These are phyloP conservation scores for Lathyrus oleraceus DNA, from an alignment of 306 rosid species.

Conservation along the genomic window DNA sequence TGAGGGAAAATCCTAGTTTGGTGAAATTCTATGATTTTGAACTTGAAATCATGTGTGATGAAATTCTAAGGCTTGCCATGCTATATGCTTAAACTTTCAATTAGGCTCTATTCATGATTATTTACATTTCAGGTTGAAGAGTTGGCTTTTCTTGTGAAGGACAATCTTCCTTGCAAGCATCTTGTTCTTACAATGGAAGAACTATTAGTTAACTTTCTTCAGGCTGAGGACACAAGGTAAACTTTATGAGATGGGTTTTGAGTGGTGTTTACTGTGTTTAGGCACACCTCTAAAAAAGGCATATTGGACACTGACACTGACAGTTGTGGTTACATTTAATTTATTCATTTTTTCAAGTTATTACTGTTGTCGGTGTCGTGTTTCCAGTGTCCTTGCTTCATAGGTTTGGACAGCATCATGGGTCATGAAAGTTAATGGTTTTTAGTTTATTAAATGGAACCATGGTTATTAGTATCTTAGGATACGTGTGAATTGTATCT, in stretches of 20 bases:
- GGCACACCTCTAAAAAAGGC: no score
- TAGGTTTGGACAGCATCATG: no score
- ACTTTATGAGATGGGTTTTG: conserved; percentile 31
- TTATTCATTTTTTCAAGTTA: no score
- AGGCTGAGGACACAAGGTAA: conserved; percentile 77
- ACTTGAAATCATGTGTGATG: no score
- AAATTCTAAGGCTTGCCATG: neutral
- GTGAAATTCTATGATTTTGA: conserved; percentile 7
- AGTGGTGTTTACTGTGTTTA: conserved; percentile 25
- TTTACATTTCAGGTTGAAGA: conserved; percentile 81
- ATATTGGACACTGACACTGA: no score
- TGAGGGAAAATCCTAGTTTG: neutral
- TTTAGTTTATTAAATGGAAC: neutral
- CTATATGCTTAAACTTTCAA: conserved; percentile 19
- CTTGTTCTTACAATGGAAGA: conserved; percentile 94
- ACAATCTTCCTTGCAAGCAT: conserved; percentile 95
- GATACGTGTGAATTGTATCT: neutral
- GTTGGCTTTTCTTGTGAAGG: conserved; percentile 92
- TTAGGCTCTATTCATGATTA: neutral
- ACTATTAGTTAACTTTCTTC: conserved; percentile 73
- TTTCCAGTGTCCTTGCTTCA: no score
- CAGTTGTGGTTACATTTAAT: no score
- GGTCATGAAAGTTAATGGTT: neutral
- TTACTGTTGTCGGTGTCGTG: no score
- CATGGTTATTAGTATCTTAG: neutral